Evolutionary conservation across 257 asterid genomes (phyloP), one percentile per base, ranked within the genome.

Genomic region (Gentiana straminea): DNA sequence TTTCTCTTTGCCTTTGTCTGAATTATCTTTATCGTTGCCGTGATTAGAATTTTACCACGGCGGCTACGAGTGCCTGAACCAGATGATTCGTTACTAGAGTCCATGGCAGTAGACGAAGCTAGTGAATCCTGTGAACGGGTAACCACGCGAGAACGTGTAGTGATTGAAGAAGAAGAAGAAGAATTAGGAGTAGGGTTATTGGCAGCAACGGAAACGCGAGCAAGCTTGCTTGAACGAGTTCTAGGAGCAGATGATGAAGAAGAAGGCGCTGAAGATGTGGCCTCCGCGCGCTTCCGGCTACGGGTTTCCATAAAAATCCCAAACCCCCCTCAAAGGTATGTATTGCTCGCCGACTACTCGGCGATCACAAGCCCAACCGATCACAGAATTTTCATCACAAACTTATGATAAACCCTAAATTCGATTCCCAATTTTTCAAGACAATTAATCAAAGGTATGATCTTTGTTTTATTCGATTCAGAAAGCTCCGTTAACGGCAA

Each of bases 261-360:
- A 75, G 90, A 75, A 75, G 91, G 82, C 79, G 94, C 78, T 81
- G 97, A 85, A 76, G 94, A 81, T 81, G 94, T 81, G 81, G 97
- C 95, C 99, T 86, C 97, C 92, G 90, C 96, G 86, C 99, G 97
- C 94, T 93, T 93, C 75, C 97, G 96, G 89, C 96, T 89, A 67
- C 99, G 96, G 79, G 99, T 89, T 93, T 93, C 99, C 99, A 88
- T 93, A 89, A 95, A 93, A 93, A 77, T 77, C 58, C 94, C 70
- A 62, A 76, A 76, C 66, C 68, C 69, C 73, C 80, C 83, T 68
- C 75, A 64, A 67, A 76, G 69, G 73, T 63, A 75, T 58, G 54
- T 51, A 81, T 60, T 78, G 56, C 67, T 81, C 98, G 98, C 98
- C 98, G 94, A 84, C 74, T 67, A 83, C 74, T 82, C 94, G 95